phyloP scores from a whole-genome alignment of 108 stramenopile genomes.

The Bacterosira constricta region DNA sequence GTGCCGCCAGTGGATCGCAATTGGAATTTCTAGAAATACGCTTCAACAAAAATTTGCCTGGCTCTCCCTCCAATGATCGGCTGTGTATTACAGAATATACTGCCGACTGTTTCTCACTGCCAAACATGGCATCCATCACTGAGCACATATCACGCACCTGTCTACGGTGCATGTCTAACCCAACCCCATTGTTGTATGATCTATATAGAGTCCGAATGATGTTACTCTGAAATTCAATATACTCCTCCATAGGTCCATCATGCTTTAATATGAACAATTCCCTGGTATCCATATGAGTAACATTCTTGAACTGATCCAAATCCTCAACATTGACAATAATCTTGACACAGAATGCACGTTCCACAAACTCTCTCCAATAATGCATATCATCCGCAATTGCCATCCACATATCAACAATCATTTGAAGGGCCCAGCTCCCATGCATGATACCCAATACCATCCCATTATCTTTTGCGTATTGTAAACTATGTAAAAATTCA shows the following conservation, averaged over 20 bases:
- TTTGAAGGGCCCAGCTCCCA: not conserved
- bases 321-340: constrained; percentile 6
- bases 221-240: constrained; percentile 26
- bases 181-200: constrained; percentile 33
- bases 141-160: not conserved
- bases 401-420: not conserved
- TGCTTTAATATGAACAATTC: constrained; percentile 34
- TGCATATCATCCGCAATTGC: not conserved
- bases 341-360: constrained; percentile 15
- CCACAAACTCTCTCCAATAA: not conserved
- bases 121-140: not conserved
- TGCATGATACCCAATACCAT: not conserved
- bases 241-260: not conserved
- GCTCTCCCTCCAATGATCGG: constrained; percentile 20
- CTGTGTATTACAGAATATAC: constrained; percentile 37
- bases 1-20: not conserved
- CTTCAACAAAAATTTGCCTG: constrained; percentile 5
- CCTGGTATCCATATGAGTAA: constrained; percentile 12
- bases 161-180: not conserved
- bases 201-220: constrained; percentile 37
- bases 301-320: constrained; percentile 4
- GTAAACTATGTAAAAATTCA: not conserved
- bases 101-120: not conserved
- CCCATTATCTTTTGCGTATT: not conserved
- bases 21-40: not conserved